A percentile compares a stretch with the other conserved stretches of the same genome.
Evolutionary conservation across 1,139 yeast species (phyloP).

Genomic region (Eremothecium sinecaudum): DNA sequence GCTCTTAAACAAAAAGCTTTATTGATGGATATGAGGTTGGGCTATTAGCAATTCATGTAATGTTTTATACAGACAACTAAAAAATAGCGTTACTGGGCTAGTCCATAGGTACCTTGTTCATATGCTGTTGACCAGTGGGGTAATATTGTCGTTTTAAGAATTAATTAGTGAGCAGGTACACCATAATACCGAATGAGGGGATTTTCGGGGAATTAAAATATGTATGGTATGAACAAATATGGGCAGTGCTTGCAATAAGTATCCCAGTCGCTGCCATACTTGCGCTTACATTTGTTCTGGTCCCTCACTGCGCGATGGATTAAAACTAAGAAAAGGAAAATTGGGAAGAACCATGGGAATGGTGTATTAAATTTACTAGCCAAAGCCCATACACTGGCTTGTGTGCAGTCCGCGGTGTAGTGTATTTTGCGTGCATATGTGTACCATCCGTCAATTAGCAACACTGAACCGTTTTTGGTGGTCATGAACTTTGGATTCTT

Average conservation of each 20-base stretch:
- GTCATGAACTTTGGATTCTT: conserved; percentile 75
- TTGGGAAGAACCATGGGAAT: conserved; percentile 94
- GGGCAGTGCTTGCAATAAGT: conserved; percentile 82
- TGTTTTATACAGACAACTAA: too few species aligned
- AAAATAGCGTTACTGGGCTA: too few species aligned
- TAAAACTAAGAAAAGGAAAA: conserved; percentile 77
- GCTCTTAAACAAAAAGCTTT: too few species aligned
- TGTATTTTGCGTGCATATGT: conserved; percentile 85
- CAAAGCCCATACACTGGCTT: conserved; percentile 85
- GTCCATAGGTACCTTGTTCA: too few species aligned
- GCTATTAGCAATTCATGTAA: too few species aligned
- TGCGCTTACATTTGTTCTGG: conserved; percentile 66
- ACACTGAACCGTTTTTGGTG: conserved; percentile 73
- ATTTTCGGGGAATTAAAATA: conserved; percentile 49
- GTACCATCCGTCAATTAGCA: conserved; percentile 92
- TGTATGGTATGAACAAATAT: conserved; percentile 80
- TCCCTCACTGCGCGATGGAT: conserved; percentile 86
- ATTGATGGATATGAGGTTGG: too few species aligned
- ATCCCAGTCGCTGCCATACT: conserved; percentile 93
- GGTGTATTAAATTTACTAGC: conserved; percentile 81
- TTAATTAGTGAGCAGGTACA: too few species aligned
- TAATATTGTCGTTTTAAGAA: too few species aligned
- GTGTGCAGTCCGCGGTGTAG: conserved; percentile 89
- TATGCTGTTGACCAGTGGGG: too few species aligned
- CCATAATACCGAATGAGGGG: too few species aligned